phyloP scores from a whole-genome alignment of 495 filamentous ascomycete species.

The Penicillium waksmanii region DNA sequence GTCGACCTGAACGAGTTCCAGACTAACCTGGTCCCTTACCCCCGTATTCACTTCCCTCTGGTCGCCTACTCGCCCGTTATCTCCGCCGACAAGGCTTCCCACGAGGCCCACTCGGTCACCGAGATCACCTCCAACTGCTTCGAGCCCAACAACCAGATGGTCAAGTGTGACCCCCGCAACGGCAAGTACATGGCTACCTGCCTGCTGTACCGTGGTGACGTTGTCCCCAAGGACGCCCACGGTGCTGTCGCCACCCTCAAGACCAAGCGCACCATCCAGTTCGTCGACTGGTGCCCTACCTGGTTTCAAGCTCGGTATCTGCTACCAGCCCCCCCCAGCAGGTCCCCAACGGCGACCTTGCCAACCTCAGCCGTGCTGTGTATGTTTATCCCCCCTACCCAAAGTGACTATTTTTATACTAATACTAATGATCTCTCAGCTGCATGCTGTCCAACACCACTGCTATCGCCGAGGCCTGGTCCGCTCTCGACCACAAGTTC shows the following conservation, averaged over 20 bases:
- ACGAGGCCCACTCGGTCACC: conserved; percentile 79
- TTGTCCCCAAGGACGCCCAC: conserved; percentile 94
- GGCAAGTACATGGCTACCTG: conserved; percentile 99
- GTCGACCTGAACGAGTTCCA: conserved; percentile 99
- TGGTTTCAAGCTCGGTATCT: conserved; percentile 99
- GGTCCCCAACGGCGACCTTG: conserved; percentile 95
- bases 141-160: conserved; percentile 93
- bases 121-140: conserved; percentile 72
- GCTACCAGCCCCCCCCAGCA: conserved; percentile 93
- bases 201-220: conserved; percentile 96
- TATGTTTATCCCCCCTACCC: conserved; percentile 52
- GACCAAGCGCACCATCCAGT: conserved; percentile 98
- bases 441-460: conserved; percentile 99
- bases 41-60: conserved; percentile 98
- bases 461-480: conserved; percentile 98
- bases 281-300: conserved; percentile 99
- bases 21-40: conserved; percentile 98
- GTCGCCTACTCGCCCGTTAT: conserved; percentile 95
- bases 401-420: background rate
- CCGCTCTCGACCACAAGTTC: conserved; percentile 96
- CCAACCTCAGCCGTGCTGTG: conserved; percentile 97
- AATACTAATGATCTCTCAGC: conserved; percentile 46
- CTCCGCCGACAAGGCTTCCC: conserved; percentile 88
- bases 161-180: conserved; percentile 98
- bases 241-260: conserved; percentile 91